These are phyloP conservation scores for Cryptococcus maquisensis DNA, from an alignment of 1,284 basidiomycete species.

Conservation along the genomic window DNA sequence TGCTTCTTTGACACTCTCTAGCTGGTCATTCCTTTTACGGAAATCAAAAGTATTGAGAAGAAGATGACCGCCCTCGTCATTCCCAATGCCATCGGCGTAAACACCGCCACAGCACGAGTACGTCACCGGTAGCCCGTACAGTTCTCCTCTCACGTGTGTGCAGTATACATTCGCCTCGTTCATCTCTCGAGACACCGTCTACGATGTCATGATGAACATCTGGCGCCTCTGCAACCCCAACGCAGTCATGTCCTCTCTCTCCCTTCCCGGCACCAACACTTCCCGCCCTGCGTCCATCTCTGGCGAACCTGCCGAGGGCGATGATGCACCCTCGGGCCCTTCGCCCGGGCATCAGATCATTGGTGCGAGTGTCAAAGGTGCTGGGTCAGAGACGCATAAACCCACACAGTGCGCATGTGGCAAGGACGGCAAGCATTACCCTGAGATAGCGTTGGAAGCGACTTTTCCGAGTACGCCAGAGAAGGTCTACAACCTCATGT, in stretches of 20 bases:
- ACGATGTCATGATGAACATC: constrained; percentile 92
- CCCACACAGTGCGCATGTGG: constrained; percentile 72
- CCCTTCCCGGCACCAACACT: constrained; percentile 16
- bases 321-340: constrained; percentile 4
- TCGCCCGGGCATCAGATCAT: constrained; percentile 1
- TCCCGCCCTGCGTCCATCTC: constrained; percentile 30
- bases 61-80: constrained; percentile 98
- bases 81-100: constrained; percentile 91
- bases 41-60: constrained; percentile 88
- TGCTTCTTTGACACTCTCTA: constrained; percentile 40
- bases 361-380: constrained; percentile 5
- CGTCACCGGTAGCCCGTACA: constrained; percentile 5
- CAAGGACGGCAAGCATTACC: constrained; percentile 65
- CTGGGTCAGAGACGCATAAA: constrained; percentile 25
- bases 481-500: constrained; percentile 93
- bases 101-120: constrained; percentile 63
- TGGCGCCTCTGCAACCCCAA: constrained; percentile 87
- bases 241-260: constrained; percentile 49
- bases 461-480: constrained; percentile 86
- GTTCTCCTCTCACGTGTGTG: constrained; percentile 14
- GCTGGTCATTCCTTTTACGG: constrained; percentile 87
- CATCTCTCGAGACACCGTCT: constrained; percentile 91
- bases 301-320: constrained; percentile 4
- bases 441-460: constrained; percentile 70
- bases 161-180: constrained; percentile 96